Evolutionary conservation across 495 filamentous ascomycete species (phyloP), one percentile per base, ranked within the genome.

Genomic region (Umbilicaria muhlenbergii): DNA sequence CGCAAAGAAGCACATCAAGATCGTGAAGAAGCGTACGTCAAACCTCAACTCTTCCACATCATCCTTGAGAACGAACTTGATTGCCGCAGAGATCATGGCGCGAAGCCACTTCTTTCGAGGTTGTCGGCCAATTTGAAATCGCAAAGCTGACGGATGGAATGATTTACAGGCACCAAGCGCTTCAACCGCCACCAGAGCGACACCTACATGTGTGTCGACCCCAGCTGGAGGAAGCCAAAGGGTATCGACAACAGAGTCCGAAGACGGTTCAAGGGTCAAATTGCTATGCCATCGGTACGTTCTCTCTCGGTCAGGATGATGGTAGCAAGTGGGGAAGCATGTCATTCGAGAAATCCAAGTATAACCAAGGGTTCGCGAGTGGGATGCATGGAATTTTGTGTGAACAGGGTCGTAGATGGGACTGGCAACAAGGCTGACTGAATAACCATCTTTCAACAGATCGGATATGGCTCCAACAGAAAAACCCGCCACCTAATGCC

Each of bases 401-500:
- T 7, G 24, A 28, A 28, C 1, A 8, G 24, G 24, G 43, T 49
- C 42, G 45, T 35, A 11, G 38, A 34, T 28, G 39, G 14, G 33
- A 47, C 24, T 19, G 14, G 14, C 32, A 35, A 51, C 53, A 42
- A 53, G 33, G 39, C 33, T 41, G 38, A 21, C 31, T 32, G 24
- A 28, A 28, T 6, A 0, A 28, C 8, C 24, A 28, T 28, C 34
- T 7, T 28, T 15, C 45, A 51, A 44, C 58, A 94, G 89, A 98
- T 98, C 66, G 91, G 91, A 53, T 96, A 87, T 65, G 89, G 91
- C 54, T 84, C 77, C 68, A 95, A 98, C 80, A 91, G 81, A 77
- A 96, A 94, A 78, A 98, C 91, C 60, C 77, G 82, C 51, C 87
- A 96, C 74, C 79, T 95, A 77, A 94, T 88, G 80, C 92, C 91